Conservation (phyloP, 495 filamentous ascomycete genomes). For the Gamarada debralockiae region DNA sequence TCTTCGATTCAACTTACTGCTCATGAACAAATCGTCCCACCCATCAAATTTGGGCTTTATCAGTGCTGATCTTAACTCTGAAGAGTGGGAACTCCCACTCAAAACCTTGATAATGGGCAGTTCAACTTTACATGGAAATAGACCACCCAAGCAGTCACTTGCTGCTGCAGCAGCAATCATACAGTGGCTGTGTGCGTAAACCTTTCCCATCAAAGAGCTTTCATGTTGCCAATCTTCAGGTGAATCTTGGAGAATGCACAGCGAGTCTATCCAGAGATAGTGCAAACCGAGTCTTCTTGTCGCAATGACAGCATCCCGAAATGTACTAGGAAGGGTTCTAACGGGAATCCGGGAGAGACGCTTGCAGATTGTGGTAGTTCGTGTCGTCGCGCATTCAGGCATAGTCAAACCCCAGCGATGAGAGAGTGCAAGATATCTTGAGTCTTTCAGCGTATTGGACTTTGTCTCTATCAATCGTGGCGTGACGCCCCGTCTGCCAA, state of each 20-base stretch:
- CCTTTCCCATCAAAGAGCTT: slow-evolving; percentile 30
- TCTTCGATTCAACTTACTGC: background rate
- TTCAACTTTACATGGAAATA: background rate
- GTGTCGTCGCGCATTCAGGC: slow-evolving; percentile 1
- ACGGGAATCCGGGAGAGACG: background rate
- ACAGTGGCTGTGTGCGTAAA: slow-evolving; percentile 26
- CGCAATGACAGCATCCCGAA: slow-evolving; percentile 27
- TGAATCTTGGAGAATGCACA: slow-evolving; percentile 23
- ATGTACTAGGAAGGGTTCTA: slow-evolving; percentile 13
- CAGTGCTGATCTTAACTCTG: background rate
- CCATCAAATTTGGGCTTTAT: background rate
- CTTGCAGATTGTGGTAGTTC: background rate
- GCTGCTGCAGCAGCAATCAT: slow-evolving; percentile 7
- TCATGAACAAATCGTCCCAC: background rate
- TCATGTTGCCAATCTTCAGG: slow-evolving; percentile 36
- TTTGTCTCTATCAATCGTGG: slow-evolving; percentile 1
- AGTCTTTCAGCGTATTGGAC: background rate
- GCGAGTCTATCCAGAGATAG: slow-evolving; percentile 43
- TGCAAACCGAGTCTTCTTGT: slow-evolving; percentile 27
- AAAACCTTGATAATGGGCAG: too few species aligned
- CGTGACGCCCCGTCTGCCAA: background rate
- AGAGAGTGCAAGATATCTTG: slow-evolving; percentile 7
- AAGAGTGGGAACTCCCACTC: background rate
- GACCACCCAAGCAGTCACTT: background rate
- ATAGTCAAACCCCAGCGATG: slow-evolving; percentile 12